These are phyloP conservation scores for Lentithecium fluviatile DNA, from an alignment of 495 filamentous ascomycete genomes.

Conservation along the genomic window DNA sequence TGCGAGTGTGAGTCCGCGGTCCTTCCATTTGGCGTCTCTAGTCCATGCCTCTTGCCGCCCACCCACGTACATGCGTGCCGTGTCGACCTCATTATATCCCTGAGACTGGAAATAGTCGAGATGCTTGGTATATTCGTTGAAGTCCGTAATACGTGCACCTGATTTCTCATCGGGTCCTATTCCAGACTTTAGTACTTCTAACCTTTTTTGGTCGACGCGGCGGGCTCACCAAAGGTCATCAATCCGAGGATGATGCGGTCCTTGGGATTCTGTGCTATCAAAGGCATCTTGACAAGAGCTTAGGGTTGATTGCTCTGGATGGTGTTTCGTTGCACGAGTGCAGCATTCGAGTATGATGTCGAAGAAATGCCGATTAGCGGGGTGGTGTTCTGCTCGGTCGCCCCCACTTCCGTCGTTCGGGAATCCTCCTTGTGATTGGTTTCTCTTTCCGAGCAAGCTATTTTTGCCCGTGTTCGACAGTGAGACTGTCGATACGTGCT, in stretches of 20 bases:
- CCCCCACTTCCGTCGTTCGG: no score
- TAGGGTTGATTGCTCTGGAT: no score
- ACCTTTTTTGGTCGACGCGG: not conserved
- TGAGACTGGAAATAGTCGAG: constrained; percentile 56
- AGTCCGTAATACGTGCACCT: constrained; percentile 34
- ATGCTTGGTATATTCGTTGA: constrained; percentile 44
- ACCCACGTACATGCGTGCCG: constrained; percentile 65
- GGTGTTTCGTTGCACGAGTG: no score
- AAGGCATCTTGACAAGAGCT: constrained; percentile 48
- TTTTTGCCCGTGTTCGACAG: no score
- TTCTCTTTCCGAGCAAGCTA: no score
- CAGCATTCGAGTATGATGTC: no score
- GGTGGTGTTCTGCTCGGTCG: no score
- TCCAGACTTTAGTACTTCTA: not conserved
- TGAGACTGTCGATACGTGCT: no score
- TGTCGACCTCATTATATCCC: constrained; percentile 60
- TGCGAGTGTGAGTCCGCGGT: constrained; percentile 76
- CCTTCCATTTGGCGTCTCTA: constrained; percentile 70
- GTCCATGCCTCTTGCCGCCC: constrained; percentile 83
- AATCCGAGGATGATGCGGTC: constrained; percentile 59
- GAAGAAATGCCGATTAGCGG: no score
- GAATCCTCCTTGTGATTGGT: no score
- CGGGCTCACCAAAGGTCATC: constrained; percentile 55
- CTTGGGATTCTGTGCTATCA: constrained; percentile 52
- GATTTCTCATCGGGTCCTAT: not conserved